Percentiles rank a stretch among this genome's conserved stretches.
Conservation (phyloP, 305 asterid species). For the Striga hermonthica region DNA sequence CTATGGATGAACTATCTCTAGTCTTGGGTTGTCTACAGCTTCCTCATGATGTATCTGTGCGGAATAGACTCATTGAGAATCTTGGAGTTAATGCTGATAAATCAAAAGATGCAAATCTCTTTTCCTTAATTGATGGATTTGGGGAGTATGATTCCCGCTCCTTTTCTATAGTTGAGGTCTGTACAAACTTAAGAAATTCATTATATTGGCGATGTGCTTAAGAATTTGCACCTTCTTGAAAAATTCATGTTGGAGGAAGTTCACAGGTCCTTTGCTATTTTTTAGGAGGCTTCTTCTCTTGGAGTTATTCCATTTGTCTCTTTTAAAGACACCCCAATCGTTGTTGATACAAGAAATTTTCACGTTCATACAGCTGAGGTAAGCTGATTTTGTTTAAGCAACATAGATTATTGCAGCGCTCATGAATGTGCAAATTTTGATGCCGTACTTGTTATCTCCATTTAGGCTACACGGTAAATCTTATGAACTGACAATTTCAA, state of each 20-base stretch:
- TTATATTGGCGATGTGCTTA: conserved; percentile 22
- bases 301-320: conserved; percentile 69
- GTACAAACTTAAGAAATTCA: conserved; percentile 31
- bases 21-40: conserved; percentile 86
- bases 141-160: conserved; percentile 98
- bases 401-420: neutral
- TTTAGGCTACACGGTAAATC: conserved; percentile 18
- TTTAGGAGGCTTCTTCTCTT: conserved; percentile 89
- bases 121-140: conserved; percentile 84
- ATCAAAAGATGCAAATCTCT: conserved; percentile 54
- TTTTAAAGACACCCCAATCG: conserved; percentile 62
- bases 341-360: conserved; percentile 63
- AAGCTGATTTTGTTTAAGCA: conserved; percentile 32
- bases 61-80: conserved; percentile 72
- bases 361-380: conserved; percentile 74
- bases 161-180: conserved; percentile 83
- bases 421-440: conserved; percentile 11
- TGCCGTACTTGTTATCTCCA: neutral
- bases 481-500: conserved; percentile 6
- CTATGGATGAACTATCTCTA: conserved; percentile 71
- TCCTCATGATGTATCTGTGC: conserved; percentile 67
- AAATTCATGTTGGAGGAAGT: conserved; percentile 23
- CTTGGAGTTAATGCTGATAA: conserved; percentile 49
- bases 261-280: conserved; percentile 30
- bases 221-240: conserved; percentile 32